Base-by-base conservation (phyloP, 768 basidiomycete species). In the Pisolithus sp. region DNA sequence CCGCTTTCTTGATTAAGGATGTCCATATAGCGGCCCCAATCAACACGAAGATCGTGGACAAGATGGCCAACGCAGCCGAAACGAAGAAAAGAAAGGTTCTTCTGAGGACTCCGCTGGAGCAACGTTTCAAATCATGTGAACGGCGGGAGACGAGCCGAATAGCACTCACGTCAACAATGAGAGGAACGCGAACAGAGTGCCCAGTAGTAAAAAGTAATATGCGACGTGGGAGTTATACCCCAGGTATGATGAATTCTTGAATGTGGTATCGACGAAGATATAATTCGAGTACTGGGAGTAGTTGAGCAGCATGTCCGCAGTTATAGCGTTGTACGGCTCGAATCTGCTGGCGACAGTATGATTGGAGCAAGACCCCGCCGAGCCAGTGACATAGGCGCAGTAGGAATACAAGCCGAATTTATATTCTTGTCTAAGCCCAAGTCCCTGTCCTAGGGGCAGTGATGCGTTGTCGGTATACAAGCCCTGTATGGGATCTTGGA, bases 361-460 rank as follows among this genome's bases (percentile, higher is more conserved):
- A 59, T 82, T 83, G 28, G 82, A 77, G 65, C 89, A 91, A 46
- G 68, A 76, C 24, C 88, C 89, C 28, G 71, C 72, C 20, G 75
- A 74, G 39, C 69, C 66, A 56, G 81, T 77, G 57, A 85, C 71
- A 59, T 83, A 90, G 59, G 76, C 89, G 59, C 89, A 92, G 63
- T 86, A 80, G 18, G 82, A 80, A 69, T 91, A 92, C 23, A 92
- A 72, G n/a, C 89, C 89, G 56, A 85, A 91, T 53, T 81, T 71
- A 70, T 92, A 92, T 53, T 74, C 67, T 63, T 83, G 77, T 59
- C 89, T 80, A 51, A 91, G 69, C 18, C 89, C 89, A 13, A 72
- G 70, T 43, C 71, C 61, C 45, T 68, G 62, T 45, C 73, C 75
- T 2, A 91, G 78, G 4, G 87, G 82, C 40, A 77, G 75, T 31